Percentiles rank a stretch among this genome's conserved stretches.
phyloP scores from a whole-genome alignment of 2,329 filamentous ascomycete genomes.

The Stachybotrys chlorohalonatus region DNA sequence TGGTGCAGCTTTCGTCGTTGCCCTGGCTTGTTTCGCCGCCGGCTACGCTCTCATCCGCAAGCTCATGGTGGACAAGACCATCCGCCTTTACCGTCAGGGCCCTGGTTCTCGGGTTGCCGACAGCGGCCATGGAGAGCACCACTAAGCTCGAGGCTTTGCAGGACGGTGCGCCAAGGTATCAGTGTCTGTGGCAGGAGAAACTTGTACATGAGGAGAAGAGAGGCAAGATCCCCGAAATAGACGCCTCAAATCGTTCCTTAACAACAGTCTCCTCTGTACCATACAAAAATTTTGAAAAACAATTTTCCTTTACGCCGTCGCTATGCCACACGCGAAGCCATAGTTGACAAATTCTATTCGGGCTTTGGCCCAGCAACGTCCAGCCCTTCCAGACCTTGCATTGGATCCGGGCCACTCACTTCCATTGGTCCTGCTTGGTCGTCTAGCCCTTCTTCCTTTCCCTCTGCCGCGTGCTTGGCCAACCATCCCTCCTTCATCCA shows the following conservation, averaged over 20 bases:
- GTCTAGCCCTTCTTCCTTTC: slow-evolving; percentile 44
- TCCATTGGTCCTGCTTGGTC: slow-evolving; percentile 20
- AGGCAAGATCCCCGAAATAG: slow-evolving; percentile 7
- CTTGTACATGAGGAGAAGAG: slow-evolving; percentile 15
- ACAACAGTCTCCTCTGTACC: slow-evolving; percentile 11
- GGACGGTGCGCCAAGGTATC: background rate
- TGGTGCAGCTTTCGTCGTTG: slow-evolving; percentile 68
- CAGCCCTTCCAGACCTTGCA: slow-evolving; percentile 89
- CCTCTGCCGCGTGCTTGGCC: slow-evolving; percentile 77
- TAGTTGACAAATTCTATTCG: slow-evolving; percentile 25
- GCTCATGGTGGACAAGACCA: slow-evolving; percentile 81
- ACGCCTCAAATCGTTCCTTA: slow-evolving; percentile 11
- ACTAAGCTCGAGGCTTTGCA: slow-evolving; percentile 8
- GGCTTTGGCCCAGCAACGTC: slow-evolving; percentile 90
- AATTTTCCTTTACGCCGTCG: slow-evolving; percentile 31
- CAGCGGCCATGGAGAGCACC: slow-evolving; percentile 3
- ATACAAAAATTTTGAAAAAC: slow-evolving; percentile 11
- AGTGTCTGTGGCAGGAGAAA: background rate
- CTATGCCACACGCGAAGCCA: slow-evolving; percentile 28
- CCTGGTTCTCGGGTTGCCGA: slow-evolving; percentile 27
- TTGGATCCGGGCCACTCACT: slow-evolving; percentile 65
- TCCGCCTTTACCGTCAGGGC: slow-evolving; percentile 72
- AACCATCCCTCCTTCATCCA: slow-evolving; percentile 81
- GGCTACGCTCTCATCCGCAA: slow-evolving; percentile 76
- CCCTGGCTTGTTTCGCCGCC: slow-evolving; percentile 73